A percentile compares a stretch with the other conserved stretches of the same genome.
Evolutionary conservation across 352 stramenopile genomes (phyloP).

Genomic region (Globisporangium solare): DNA sequence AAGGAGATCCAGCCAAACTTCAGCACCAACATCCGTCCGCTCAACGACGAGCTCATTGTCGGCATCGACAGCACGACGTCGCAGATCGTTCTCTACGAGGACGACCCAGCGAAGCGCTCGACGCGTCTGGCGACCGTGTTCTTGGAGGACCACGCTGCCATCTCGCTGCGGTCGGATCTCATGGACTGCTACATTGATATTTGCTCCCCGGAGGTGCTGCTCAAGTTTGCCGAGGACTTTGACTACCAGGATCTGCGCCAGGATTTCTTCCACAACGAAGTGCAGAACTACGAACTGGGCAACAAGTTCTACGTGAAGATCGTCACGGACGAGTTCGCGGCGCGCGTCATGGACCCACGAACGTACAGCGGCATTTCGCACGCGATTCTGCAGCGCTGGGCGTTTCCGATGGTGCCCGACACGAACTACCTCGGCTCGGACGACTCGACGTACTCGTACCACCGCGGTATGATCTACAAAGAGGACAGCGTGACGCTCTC

Average conservation of each 20-base stretch:
- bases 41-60: constrained; percentile 79
- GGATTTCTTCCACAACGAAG: constrained; percentile 96
- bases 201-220: constrained; percentile 96
- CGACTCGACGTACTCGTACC: constrained; percentile 67
- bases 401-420: constrained; percentile 95
- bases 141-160: constrained; percentile 77
- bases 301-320: constrained; percentile 96
- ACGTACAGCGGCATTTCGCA: constrained; percentile 92
- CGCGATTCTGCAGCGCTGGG: constrained; percentile 94
- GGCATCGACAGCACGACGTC: constrained; percentile 68
- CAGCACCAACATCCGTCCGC: constrained; percentile 51
- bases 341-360: constrained; percentile 90
- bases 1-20: constrained; percentile 79
- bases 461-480: constrained; percentile 84
- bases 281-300: constrained; percentile 97
- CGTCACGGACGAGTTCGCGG: constrained; percentile 90
- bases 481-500: constrained; percentile 62
- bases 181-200: constrained; percentile 98
- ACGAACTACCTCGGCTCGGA: constrained; percentile 69
- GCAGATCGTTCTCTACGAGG: constrained; percentile 85
- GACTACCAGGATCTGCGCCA: constrained; percentile 95
- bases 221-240: constrained; percentile 98
- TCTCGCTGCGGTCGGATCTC: constrained; percentile 91
- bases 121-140: constrained; percentile 67
- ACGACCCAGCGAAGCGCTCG: constrained; percentile 45